A percentile compares a stretch with the other conserved stretches of the same genome.
Conservation (phyloP, 2,329 filamentous ascomycete species). For the Phoma sp. region DNA sequence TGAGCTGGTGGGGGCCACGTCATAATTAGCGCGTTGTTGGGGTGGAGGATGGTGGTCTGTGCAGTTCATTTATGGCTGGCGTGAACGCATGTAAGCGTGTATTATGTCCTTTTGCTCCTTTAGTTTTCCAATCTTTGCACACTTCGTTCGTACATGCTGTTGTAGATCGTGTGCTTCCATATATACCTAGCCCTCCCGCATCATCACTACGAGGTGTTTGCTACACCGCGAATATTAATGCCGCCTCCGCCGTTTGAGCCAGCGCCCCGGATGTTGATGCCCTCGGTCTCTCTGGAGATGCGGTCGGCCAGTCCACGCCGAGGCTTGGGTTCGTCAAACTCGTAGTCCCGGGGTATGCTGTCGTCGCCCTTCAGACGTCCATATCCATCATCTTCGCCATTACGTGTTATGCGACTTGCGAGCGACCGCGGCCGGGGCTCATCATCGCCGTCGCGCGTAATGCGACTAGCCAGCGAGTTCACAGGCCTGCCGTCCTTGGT, state of each 20-base stretch:
- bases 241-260: slow-evolving; percentile 29
- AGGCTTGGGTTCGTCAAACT: slow-evolving; percentile 34
- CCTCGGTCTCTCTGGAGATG: slow-evolving; percentile 24
- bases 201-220: slow-evolving; percentile 37
- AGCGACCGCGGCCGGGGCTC: slow-evolving; percentile 28
- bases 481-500: slow-evolving; percentile 45
- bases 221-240: slow-evolving; percentile 45
- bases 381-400: slow-evolving; percentile 29
- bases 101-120: background rate
- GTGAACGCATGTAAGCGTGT: background rate
- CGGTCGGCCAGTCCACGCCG: slow-evolving; percentile 26
- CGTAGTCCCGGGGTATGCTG: slow-evolving; percentile 33
- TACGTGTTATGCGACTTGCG: slow-evolving; percentile 41
- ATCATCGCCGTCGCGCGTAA: slow-evolving; percentile 38
- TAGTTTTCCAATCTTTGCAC: background rate
- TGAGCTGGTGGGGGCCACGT: too few species aligned
- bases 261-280: slow-evolving; percentile 45
- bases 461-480: slow-evolving; percentile 40
- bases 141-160: too few species aligned
- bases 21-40: too few species aligned
- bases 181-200: too few species aligned
- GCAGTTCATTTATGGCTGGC: background rate
- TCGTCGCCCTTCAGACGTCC: slow-evolving; percentile 44
- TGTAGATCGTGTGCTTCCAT: too few species aligned
- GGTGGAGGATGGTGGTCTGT: background rate